phyloP scores from a whole-genome alignment of 768 basidiomycete genomes.

The Cubamyces lactineus region DNA sequence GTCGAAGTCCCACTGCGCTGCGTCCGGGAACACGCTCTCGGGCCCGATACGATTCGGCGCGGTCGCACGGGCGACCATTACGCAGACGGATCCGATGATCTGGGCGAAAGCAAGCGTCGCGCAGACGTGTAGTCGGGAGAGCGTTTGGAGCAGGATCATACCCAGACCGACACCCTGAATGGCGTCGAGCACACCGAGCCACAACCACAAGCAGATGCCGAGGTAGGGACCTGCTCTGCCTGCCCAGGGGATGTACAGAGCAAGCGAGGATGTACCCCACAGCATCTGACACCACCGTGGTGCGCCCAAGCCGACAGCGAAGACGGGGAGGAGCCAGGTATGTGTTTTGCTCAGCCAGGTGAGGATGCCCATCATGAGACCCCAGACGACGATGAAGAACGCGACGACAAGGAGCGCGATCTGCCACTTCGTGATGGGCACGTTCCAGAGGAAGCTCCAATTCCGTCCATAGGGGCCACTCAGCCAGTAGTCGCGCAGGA shows the following conservation, averaged over 20 bases:
- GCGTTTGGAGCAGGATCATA: constrained; percentile 84
- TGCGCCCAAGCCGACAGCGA: constrained; percentile 92
- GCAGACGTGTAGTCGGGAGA: constrained; percentile 92
- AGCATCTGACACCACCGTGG: constrained; percentile 97
- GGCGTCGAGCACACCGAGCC: constrained; percentile 94
- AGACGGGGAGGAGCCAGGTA: constrained; percentile 93
- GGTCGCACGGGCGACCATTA: constrained; percentile 91
- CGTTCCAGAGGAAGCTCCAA: constrained; percentile 92
- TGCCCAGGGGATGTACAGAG: constrained; percentile 93
- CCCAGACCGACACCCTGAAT: constrained; percentile 94
- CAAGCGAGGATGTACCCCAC: constrained; percentile 94
- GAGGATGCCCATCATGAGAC: constrained; percentile 67
- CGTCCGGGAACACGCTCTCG: constrained; percentile 88
- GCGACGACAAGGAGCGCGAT: constrained; percentile 75
- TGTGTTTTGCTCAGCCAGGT: constrained; percentile 91
- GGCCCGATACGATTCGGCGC: constrained; percentile 91
- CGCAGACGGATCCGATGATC: constrained; percentile 85
- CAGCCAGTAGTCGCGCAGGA: constrained; percentile 91
- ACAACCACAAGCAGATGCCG: constrained; percentile 89
- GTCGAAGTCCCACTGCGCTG: constrained; percentile 87
- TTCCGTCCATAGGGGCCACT: constrained; percentile 92
- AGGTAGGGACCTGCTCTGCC: constrained; percentile 85
- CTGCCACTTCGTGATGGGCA: constrained; percentile 80
- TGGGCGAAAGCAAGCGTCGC: constrained; percentile 92
- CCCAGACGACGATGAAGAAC: constrained; percentile 93